phyloP scores from a whole-genome alignment of 768 basidiomycete species.

The Boletus speciosus region DNA sequence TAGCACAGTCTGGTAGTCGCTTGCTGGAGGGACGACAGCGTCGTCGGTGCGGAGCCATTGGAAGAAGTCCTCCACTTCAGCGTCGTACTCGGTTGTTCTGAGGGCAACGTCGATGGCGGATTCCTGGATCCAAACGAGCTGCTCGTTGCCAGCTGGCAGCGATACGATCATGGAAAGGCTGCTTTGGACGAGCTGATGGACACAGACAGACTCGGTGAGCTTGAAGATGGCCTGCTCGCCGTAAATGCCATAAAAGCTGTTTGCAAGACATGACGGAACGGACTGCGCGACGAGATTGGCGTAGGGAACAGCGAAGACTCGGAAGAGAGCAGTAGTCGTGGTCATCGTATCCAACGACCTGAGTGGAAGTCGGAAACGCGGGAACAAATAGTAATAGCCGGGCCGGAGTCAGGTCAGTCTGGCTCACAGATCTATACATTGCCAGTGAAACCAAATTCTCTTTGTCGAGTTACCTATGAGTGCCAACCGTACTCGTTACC shows the following conservation, averaged over 20 bases:
- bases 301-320: constrained; percentile 19
- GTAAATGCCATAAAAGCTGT: constrained; percentile 55
- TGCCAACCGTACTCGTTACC: too few species aligned
- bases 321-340: constrained; percentile 7
- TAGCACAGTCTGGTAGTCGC: constrained; percentile 20
- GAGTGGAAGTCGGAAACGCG: background rate
- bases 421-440: too few species aligned
- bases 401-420: background rate
- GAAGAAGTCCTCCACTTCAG: constrained; percentile 39
- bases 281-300: constrained; percentile 12
- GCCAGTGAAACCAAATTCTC: too few species aligned
- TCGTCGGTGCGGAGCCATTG: constrained; percentile 24
- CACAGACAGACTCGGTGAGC: constrained; percentile 39
- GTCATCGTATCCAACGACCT: constrained; percentile 4
- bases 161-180: constrained; percentile 5
- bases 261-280: constrained; percentile 41
- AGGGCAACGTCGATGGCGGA: constrained; percentile 48
- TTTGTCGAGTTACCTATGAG: too few species aligned
- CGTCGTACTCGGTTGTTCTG: constrained; percentile 29
- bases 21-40: constrained; percentile 5
- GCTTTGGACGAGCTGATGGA: constrained; percentile 9
- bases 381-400: background rate
- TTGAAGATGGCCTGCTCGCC: constrained; percentile 50
- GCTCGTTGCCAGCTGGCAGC: constrained; percentile 30
- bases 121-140: constrained; percentile 63